These are phyloP conservation scores for Starmera dryadoides DNA, from an alignment of 805 yeast species.

Conservation along the genomic window DNA sequence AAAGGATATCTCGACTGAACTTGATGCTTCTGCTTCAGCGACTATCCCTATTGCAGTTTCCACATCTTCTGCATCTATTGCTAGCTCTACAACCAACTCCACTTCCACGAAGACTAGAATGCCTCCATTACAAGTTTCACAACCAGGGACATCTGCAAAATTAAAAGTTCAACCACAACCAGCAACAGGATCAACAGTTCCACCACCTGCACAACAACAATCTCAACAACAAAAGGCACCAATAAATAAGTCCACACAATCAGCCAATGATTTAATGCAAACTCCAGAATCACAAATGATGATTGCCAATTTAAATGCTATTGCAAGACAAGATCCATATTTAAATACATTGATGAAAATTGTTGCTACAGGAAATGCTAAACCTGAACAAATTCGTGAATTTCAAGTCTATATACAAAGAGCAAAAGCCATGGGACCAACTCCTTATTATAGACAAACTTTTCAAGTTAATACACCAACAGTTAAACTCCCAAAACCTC, in stretches of 20 bases:
- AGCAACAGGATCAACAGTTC: neutral
- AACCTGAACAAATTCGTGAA: conserved; percentile 60
- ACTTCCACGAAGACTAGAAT: neutral
- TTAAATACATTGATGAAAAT: conserved; percentile 69
- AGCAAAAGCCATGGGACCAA: conserved; percentile 67
- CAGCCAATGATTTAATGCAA: conserved; percentile 34
- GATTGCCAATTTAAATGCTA: conserved; percentile 76
- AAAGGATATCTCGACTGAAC: neutral
- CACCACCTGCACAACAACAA: conserved; percentile 5
- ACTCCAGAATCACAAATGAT: conserved; percentile 68
- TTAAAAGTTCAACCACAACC: neutral
- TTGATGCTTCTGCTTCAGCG: neutral
- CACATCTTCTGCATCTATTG: neutral
- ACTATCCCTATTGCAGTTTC: neutral
- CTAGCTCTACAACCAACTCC: neutral
- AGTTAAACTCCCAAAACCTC: conserved; percentile 10
- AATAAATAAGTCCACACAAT: conserved; percentile 6
- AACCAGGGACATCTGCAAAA: neutral
- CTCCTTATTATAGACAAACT: conserved; percentile 31
- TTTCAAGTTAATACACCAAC: conserved; percentile 14
- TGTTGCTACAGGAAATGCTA: conserved; percentile 80
- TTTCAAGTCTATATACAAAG: conserved; percentile 77
- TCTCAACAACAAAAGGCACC: conserved; percentile 7
- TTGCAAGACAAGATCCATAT: conserved; percentile 68
- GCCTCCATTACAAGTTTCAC: conserved; percentile 1